Evolutionary conservation across 1,284 basidiomycete genomes (phyloP).

Genomic region (Thecaphora frezii): DNA sequence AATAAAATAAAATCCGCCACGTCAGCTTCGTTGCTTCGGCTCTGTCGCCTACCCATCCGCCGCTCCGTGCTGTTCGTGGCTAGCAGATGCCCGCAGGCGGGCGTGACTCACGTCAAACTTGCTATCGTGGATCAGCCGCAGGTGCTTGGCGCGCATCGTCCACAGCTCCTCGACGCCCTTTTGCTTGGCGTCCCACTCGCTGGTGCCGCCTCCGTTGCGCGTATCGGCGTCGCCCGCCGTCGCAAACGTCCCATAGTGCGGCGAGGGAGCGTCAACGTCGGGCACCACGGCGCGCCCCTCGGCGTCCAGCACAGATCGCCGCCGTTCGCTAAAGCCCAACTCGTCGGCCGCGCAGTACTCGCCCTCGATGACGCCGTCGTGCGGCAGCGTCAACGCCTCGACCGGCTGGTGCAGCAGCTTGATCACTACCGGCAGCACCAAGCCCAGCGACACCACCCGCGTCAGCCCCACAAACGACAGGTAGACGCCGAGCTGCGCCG

Average conservation of each 20-base stretch:
- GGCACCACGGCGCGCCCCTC: conserved; percentile 23
- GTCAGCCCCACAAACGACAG: conserved; percentile 47
- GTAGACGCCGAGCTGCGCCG: conserved; percentile 46
- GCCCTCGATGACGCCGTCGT: conserved; percentile 28
- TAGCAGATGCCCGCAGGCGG: no score
- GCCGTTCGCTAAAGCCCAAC: conserved; percentile 10
- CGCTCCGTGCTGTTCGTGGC: no score
- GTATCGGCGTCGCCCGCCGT: neutral
- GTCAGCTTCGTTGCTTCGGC: no score
- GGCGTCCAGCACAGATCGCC: conserved; percentile 28
- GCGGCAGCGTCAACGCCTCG: conserved; percentile 29
- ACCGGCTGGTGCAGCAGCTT: conserved; percentile 45
- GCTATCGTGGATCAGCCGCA: conserved; percentile 56
- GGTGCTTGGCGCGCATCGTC: conserved; percentile 48
- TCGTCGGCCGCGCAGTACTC: conserved; percentile 11
- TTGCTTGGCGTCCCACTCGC: conserved; percentile 28
- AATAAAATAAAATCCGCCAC: no score
- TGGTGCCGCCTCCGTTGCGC: conserved; percentile 8
- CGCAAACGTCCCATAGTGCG: no score
- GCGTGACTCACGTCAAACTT: conserved; percentile 40
- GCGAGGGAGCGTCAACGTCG: neutral
- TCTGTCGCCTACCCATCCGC: no score
- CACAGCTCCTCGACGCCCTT: conserved; percentile 49
- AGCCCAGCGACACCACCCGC: conserved; percentile 46
- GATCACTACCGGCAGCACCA: conserved; percentile 50